Evolutionary conservation across 139 green algal genomes (phyloP).

Genomic region (Zygnema circumcarinatum): DNA sequence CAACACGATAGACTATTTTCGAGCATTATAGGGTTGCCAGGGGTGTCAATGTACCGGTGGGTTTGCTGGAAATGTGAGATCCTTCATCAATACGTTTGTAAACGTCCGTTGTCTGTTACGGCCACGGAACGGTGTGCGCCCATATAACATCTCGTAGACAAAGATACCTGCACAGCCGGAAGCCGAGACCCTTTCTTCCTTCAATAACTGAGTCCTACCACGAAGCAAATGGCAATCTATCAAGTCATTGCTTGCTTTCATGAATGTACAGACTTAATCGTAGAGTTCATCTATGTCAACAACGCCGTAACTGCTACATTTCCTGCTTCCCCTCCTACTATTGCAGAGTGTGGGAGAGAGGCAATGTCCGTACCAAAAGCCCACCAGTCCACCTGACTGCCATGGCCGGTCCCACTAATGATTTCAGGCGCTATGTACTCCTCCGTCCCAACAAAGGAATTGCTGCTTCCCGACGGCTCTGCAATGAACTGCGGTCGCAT

Average conservation of each 20-base stretch:
- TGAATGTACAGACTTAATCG: too few species aligned
- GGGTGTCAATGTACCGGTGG: conserved; percentile 9
- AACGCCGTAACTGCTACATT: too few species aligned
- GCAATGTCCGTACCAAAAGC: conserved; percentile 37
- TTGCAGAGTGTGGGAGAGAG: too few species aligned
- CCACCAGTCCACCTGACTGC: conserved; percentile 66
- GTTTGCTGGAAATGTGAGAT: conserved; percentile 79
- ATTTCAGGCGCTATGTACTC: conserved; percentile 84
- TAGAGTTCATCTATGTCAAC: too few species aligned
- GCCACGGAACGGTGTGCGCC: conserved; percentile 83
- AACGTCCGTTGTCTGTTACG: conserved; percentile 87
- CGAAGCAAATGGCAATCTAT: too few species aligned
- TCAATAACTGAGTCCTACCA: too few species aligned
- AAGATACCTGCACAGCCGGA: conserved; percentile 77
- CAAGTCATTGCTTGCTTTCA: too few species aligned
- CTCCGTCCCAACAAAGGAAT: conserved; percentile 90
- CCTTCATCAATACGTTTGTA: conserved; percentile 89
- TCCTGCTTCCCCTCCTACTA: too few species aligned
- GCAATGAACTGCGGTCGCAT: conserved; percentile 47
- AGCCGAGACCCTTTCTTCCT: too few species aligned
- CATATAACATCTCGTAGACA: conserved; percentile 93
- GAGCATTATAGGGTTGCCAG: too few species aligned
- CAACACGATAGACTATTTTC: too few species aligned
- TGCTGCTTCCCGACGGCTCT: conserved; percentile 84
- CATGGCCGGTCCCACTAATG: conserved; percentile 79